phyloP scores from a whole-genome alignment of 305 asterid genomes.

The Fraxinus baroniana region DNA sequence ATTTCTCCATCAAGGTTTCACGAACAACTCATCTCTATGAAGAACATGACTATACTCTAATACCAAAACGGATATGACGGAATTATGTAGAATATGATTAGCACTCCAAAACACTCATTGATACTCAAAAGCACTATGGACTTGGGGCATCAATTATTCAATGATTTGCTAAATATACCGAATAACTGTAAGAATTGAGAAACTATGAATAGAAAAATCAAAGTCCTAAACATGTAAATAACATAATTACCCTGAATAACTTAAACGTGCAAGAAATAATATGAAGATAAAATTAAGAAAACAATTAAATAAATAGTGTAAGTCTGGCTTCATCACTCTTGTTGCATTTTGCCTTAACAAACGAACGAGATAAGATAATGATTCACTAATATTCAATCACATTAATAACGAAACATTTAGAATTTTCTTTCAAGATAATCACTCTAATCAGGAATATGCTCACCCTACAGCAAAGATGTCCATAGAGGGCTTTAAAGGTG shows the following conservation, averaged over 20 bases:
- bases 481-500: conserved; percentile 85
- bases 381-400: conserved; percentile 16
- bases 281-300: neutral
- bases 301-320: neutral
- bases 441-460: conserved; percentile 35
- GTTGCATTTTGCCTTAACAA: conserved; percentile 10
- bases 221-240: neutral
- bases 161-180: neutral
- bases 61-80: neutral
- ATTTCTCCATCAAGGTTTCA: neutral
- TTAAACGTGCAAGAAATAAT: neutral
- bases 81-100: neutral
- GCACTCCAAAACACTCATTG: neutral
- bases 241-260: neutral
- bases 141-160: neutral
- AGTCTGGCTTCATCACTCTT: neutral
- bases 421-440: conserved; percentile 15
- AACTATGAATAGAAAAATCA: neutral
- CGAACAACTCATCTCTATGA: neutral
- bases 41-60: neutral
- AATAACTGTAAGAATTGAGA: neutral
- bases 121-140: neutral
- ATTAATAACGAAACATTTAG: conserved; percentile 17
- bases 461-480: conserved; percentile 97
- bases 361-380: neutral